Evolutionary conservation across 108 stramenopile genomes (phyloP), one percentile per base, ranked within the genome.

Genomic region (Skeletonema tropicum): DNA sequence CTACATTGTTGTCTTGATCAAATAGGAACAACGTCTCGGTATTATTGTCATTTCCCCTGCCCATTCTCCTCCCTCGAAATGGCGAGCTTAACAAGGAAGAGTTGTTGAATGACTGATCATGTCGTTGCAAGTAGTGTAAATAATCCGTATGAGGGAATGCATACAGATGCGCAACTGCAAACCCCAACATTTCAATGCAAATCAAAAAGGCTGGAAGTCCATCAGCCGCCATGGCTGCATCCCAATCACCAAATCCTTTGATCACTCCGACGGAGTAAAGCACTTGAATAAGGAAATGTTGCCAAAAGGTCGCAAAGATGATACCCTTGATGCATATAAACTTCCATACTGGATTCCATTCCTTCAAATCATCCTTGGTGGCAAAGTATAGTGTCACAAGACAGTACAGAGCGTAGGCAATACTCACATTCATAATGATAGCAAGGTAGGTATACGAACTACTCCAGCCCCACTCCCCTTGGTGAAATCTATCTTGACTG

Each of bases 231-330:
- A 69, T 68, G 21, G 60, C 45, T 30, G 73, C 49, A 55, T 67
- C 67, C 82, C 82, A 79, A 32, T 64, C 77, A 4, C 77, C 82
- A 36, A 78, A 55, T 6, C 57, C 75, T 55, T 64, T 48, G 23
- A 83, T 73, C 13, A 83, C 70, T 8, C 82, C 82, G 23, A 70
- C 42, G 2, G 60, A 69, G 45, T 62, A 59, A 29, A 83, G 57
- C 41, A 73, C 23, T 64, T 71, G 31, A 32, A 83, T 76, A 1
- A 73, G 12, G 41, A 83, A 74, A 35, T 63, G 70, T 52, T 89
- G 88, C 88, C 88, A 89, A 59, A 79, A 89, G n/a, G 88, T 87
- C 35, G 85, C 81, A 60, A 89, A 89, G 57, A 75, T 68, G n/a
- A 88, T 80, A 23, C 79, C 79, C 61, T 89, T 89, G 38, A 89